Percentiles rank a stretch among this genome's conserved stretches.
Conservation (phyloP, 768 basidiomycete species). For the Stropharia rugosoannulata region DNA sequence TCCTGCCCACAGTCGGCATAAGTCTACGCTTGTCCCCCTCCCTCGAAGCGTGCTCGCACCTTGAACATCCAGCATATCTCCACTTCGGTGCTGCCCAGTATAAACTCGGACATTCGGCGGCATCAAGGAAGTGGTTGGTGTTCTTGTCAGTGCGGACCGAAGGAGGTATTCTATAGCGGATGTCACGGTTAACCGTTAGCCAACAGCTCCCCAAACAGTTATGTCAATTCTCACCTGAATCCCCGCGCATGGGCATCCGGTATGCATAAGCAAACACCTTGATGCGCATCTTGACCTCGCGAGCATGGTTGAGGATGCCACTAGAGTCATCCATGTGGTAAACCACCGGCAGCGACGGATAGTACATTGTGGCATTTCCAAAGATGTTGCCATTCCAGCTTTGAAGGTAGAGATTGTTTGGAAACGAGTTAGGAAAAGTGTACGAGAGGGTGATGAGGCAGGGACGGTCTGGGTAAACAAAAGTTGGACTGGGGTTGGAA, state of each 20-base stretch:
- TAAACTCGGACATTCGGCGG: slow-evolving; percentile 92
- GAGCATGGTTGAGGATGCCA: slow-evolving; percentile 89
- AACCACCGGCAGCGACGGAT: slow-evolving; percentile 54
- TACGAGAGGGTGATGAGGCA: slow-evolving; percentile 88
- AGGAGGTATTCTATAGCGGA: slow-evolving; percentile 52
- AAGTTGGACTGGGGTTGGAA: slow-evolving; percentile 53
- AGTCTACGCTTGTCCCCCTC: slow-evolving; percentile 62
- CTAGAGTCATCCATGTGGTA: slow-evolving; percentile 82
- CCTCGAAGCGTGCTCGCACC: slow-evolving; percentile 69
- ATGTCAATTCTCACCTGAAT: slow-evolving; percentile 58
- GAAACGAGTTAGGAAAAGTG: slow-evolving; percentile 77
- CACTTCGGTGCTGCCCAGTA: slow-evolving; percentile 86
- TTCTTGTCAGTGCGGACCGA: slow-evolving; percentile 78
- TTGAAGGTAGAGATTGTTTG: slow-evolving; percentile 79
- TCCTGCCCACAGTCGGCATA: slow-evolving; percentile 88
- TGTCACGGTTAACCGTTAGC: neutral
- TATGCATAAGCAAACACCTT: slow-evolving; percentile 93
- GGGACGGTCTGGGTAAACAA: slow-evolving; percentile 76
- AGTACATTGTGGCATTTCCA: slow-evolving; percentile 79
- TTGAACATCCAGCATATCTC: slow-evolving; percentile 85
- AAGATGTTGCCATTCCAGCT: slow-evolving; percentile 93
- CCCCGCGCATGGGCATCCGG: slow-evolving; percentile 85
- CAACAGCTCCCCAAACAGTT: neutral
- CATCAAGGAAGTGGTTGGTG: slow-evolving; percentile 85
- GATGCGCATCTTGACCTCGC: slow-evolving; percentile 85